Evolutionary conservation across 2,329 filamentous ascomycete species (phyloP).

Genomic region (Aspergillus carbonarius): DNA sequence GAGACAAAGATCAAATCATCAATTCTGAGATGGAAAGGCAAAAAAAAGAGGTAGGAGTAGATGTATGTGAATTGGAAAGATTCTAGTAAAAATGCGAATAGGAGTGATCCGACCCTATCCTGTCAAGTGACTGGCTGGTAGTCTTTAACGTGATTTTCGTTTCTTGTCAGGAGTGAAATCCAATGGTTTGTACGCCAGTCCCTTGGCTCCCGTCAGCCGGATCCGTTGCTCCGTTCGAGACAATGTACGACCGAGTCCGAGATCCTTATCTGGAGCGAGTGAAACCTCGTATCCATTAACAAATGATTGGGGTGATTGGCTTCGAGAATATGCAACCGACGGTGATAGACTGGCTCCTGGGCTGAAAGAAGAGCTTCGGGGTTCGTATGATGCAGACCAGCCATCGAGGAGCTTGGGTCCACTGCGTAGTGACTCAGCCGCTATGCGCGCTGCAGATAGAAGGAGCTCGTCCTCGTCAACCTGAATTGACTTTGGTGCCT

Average conservation of each 20-base stretch:
- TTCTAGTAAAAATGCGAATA: too few relatives aligned
- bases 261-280: slow-evolving; percentile 38
- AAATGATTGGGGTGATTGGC: slow-evolving; percentile 30
- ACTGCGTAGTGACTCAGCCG: slow-evolving; percentile 39
- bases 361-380: slow-evolving; percentile 27
- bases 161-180: slow-evolving; percentile 27
- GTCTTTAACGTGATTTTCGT: slow-evolving; percentile 8
- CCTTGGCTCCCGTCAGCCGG: slow-evolving; percentile 43
- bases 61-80: too few relatives aligned
- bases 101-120: too few relatives aligned
- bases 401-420: slow-evolving; percentile 35
- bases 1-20: neutral
- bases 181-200: slow-evolving; percentile 43
- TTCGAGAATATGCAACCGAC: slow-evolving; percentile 25
- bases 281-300: slow-evolving; percentile 44
- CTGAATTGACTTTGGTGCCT: slow-evolving; percentile 23
- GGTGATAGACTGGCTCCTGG: slow-evolving; percentile 28
- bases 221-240: slow-evolving; percentile 47
- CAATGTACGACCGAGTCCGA: slow-evolving; percentile 40
- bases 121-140: too few relatives aligned
- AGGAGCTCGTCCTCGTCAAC: slow-evolving; percentile 45
- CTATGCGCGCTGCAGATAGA: slow-evolving; percentile 42
- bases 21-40: neutral
- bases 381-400: slow-evolving; percentile 23
- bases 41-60: neutral